A percentile compares a stretch with the other conserved stretches of the same genome.
These are phyloP conservation scores for Amylocarpus encephaloides DNA, from an alignment of 2,329 filamentous ascomycete species.

Conservation along the genomic window DNA sequence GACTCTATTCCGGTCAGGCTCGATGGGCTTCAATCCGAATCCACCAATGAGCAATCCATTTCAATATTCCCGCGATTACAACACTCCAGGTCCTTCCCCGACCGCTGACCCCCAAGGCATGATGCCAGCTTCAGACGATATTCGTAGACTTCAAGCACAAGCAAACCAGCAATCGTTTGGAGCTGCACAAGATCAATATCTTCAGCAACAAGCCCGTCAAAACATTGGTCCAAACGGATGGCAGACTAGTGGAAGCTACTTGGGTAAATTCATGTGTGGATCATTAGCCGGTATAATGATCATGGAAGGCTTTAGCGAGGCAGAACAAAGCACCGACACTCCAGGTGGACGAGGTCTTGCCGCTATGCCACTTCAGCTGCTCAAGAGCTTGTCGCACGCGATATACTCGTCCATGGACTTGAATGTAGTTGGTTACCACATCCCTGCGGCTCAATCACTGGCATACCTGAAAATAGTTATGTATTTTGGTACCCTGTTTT, in stretches of 20 bases:
- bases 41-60: slow-evolving; percentile 40
- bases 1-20: slow-evolving; percentile 73
- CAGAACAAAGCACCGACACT: slow-evolving; percentile 55
- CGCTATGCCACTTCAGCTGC: slow-evolving; percentile 54
- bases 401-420: slow-evolving; percentile 38
- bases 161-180: slow-evolving; percentile 30
- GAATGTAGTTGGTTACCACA: slow-evolving; percentile 48
- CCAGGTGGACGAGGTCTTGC: slow-evolving; percentile 61
- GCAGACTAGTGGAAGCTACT: slow-evolving; percentile 49
- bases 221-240: slow-evolving; percentile 51
- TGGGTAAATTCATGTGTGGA: slow-evolving; percentile 82
- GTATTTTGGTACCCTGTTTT: slow-evolving; percentile 47
- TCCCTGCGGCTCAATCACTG: slow-evolving; percentile 40
- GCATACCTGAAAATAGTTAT: slow-evolving; percentile 48
- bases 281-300: slow-evolving; percentile 90
- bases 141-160: slow-evolving; percentile 37
- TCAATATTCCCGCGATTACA: slow-evolving; percentile 27
- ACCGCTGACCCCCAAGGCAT: slow-evolving; percentile 46
- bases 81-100: slow-evolving; percentile 26
- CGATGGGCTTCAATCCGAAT: slow-evolving; percentile 52
- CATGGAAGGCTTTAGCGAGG: slow-evolving; percentile 67
- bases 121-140: slow-evolving; percentile 61
- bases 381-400: slow-evolving; percentile 42
- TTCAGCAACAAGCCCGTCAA: slow-evolving; percentile 45
- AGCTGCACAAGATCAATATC: slow-evolving; percentile 35